These are phyloP conservation scores for Trichocladium antarcticum DNA, from an alignment of 495 filamentous ascomycete genomes.

Conservation along the genomic window DNA sequence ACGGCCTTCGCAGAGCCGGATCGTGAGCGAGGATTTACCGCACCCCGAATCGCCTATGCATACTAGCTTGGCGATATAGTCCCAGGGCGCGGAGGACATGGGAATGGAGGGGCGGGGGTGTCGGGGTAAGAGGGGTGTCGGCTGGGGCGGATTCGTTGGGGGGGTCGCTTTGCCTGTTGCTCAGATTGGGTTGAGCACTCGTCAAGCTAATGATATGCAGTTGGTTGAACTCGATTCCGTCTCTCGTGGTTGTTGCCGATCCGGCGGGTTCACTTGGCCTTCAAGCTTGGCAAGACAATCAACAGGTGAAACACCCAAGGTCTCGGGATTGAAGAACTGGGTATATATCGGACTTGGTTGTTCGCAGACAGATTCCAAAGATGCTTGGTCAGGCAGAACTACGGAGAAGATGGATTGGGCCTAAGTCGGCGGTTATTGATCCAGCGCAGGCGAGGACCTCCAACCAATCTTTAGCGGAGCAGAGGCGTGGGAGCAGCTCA, in stretches of 20 bases:
- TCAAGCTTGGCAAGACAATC: too few species aligned
- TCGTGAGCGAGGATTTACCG: slow-evolving; percentile 81
- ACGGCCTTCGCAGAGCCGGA: slow-evolving; percentile 93
- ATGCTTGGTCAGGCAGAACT: not conserved
- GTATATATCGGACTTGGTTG: not conserved
- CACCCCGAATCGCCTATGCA: slow-evolving; percentile 92
- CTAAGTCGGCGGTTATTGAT: not conserved
- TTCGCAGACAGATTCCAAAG: not conserved
- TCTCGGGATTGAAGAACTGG: not conserved
- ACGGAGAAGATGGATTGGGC: not conserved
- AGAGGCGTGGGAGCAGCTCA: not conserved
- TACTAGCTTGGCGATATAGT: slow-evolving; percentile 97
- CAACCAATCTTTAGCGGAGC: slow-evolving; percentile 1
- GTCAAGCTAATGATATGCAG: not conserved
- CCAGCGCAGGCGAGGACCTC: not conserved
- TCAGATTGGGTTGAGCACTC: too few species aligned
- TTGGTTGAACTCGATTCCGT: not conserved
- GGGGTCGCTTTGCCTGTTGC: too few species aligned
- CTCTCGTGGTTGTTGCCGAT: too few species aligned
- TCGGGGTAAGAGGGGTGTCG: not conserved
- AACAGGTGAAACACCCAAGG: not conserved
- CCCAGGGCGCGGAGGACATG: slow-evolving; percentile 63
- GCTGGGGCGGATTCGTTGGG: not conserved
- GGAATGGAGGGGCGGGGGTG: not conserved
- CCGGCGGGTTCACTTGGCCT: too few species aligned